Evolutionary conservation across 495 filamentous ascomycete genomes (phyloP).

Genomic region (Penicillium chermesinum): DNA sequence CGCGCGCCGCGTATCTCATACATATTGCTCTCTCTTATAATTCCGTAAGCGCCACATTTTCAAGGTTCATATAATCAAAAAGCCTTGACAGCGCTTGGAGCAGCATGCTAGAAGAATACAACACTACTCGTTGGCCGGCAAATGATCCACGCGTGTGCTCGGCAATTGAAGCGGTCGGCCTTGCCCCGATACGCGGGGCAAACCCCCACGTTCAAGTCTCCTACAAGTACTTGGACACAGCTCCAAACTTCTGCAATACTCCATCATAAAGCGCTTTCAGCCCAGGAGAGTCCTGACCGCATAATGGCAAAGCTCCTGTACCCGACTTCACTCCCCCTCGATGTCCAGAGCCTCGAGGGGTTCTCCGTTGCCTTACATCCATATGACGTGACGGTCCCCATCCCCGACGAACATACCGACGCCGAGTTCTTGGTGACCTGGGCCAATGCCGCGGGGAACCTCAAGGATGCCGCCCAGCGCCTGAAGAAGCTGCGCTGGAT

Average conservation of each 20-base stretch:
- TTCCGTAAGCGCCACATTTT: too few species aligned
- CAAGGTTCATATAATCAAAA: too few species aligned
- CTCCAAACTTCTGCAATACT: too few species aligned
- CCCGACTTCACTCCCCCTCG: conserved; percentile 51
- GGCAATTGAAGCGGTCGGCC: neutral
- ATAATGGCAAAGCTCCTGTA: conserved; percentile 56
- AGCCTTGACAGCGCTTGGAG: too few species aligned
- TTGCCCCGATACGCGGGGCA: neutral
- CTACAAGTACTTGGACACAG: neutral
- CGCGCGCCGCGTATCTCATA: too few species aligned
- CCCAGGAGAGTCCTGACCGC: neutral
- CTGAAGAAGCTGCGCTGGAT: conserved; percentile 54
- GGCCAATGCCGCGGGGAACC: conserved; percentile 49
- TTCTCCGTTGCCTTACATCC: conserved; percentile 47
- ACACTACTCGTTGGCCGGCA: too few species aligned
- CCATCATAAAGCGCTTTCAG: neutral
- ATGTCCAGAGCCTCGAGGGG: conserved; percentile 44
- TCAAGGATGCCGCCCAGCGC: conserved; percentile 43
- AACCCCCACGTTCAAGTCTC: neutral
- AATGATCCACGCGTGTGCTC: neutral
- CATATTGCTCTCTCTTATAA: too few species aligned
- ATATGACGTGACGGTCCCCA: conserved; percentile 49
- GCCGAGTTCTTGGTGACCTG: conserved; percentile 54
- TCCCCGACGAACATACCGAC: conserved; percentile 48
- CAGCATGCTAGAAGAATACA: too few species aligned